Percentiles rank a stretch among this genome's conserved stretches.
These are phyloP conservation scores for Hypoxylon trugodes DNA, from an alignment of 495 filamentous ascomycete genomes.

Conservation along the genomic window DNA sequence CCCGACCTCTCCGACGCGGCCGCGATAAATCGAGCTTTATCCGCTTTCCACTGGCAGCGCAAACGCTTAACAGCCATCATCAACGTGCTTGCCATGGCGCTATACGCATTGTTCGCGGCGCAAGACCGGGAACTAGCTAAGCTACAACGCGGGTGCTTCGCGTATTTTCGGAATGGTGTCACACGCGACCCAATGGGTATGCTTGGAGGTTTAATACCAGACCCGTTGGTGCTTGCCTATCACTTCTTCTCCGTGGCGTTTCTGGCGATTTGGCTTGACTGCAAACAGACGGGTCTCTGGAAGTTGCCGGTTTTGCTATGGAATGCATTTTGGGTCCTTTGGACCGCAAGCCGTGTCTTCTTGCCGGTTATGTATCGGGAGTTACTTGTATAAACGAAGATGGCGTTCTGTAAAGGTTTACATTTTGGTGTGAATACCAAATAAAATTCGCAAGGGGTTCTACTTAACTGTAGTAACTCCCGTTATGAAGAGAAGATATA, in stretches of 20 bases:
- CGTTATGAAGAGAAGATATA: neutral
- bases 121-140: conserved; percentile 77
- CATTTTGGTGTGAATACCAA: no score
- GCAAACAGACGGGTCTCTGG: conserved; percentile 62
- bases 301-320: conserved; percentile 67
- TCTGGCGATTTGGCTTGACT: conserved; percentile 83
- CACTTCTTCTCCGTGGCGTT: conserved; percentile 97
- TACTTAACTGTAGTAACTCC: no score
- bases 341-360: conserved; percentile 87
- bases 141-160: conserved; percentile 91
- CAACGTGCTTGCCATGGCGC: conserved; percentile 93
- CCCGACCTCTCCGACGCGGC: conserved; percentile 73
- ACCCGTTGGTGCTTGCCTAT: conserved; percentile 80
- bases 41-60: conserved; percentile 83
- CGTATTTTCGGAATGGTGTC: conserved; percentile 85
- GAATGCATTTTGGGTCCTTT: conserved; percentile 74
- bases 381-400: conserved; percentile 40
- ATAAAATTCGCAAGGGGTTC: no score
- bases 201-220: conserved; percentile 81
- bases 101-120: conserved; percentile 91
- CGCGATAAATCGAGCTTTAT: conserved; percentile 72
- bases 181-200: conserved; percentile 81
- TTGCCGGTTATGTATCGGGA: conserved; percentile 82
- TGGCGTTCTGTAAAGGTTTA: neutral
- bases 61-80: conserved; percentile 85